phyloP scores from a whole-genome alignment of 768 basidiomycete genomes.

The Leucosporidium scottii region DNA sequence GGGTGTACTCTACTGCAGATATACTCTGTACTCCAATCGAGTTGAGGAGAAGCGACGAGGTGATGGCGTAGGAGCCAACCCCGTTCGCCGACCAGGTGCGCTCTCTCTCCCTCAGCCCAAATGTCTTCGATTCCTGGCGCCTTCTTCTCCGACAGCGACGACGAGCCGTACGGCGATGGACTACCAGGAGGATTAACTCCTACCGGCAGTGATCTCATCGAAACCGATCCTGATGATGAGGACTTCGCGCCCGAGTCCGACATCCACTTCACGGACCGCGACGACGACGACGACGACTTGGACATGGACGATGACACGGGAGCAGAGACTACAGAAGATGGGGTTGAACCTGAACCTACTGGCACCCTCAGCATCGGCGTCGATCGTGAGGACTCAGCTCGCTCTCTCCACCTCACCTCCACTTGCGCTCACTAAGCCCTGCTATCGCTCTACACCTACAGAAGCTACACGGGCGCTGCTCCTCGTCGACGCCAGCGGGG shows the following conservation, averaged over 20 bases:
- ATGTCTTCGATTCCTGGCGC: background rate
- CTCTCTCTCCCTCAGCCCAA: background rate
- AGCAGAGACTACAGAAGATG: conserved; percentile 20
- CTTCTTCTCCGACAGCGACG: background rate
- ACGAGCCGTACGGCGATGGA: background rate
- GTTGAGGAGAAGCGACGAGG: too few relatives aligned
- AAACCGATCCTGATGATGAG: conserved; percentile 2
- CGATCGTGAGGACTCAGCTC: too few relatives aligned
- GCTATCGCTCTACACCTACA: background rate
- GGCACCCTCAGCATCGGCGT: too few relatives aligned
- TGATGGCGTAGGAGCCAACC: too few relatives aligned
- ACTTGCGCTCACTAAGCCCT: too few relatives aligned
- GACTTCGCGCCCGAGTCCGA: background rate
- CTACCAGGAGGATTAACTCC: background rate
- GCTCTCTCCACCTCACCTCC: too few relatives aligned
- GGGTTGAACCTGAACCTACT: background rate
- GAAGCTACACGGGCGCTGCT: conserved; percentile 2
- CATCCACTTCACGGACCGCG: background rate
- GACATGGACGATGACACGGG: conserved; percentile 3
- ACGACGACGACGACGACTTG: conserved; percentile 12
- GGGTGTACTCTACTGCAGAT: too few relatives aligned
- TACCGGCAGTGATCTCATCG: background rate
- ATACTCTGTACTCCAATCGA: too few relatives aligned
- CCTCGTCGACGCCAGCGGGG: conserved; percentile 7
- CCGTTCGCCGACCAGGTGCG: too few relatives aligned